Base-by-base conservation (phyloP, 352 stramenopile genomes). In the Globisporangium parvum region DNA sequence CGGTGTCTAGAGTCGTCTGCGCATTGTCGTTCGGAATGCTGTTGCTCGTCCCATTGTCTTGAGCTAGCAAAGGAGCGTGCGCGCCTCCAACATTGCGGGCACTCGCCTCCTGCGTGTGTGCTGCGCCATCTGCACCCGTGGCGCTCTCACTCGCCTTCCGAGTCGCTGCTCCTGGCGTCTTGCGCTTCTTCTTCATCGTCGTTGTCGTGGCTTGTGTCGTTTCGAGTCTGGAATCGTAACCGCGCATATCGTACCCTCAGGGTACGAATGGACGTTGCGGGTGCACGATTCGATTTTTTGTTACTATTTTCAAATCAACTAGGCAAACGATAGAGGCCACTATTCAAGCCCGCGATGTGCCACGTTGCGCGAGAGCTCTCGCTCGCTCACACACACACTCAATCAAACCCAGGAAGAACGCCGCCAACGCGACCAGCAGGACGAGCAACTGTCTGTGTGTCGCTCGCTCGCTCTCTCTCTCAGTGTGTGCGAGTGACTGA, bases 141-240 rank as follows among this genome's bases (percentile, higher is more conserved):
- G 9, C 3, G 10, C 18, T 12, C 9, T 1, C 39, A 35, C 23
- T 51, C 20, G 18, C 26, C 12, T 20, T 26, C 1, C 39, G 17
- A 17, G 23, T n/a, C 33, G 52, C 33, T 24, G 12, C 23, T 18
- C 40, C 23, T 35, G 47, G 48, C 8, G 39, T 31, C 21, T 56
- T 62, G 24, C 55, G 51, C 48, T 52, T 62, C 33, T 62, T 62
- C 41, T 57, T 62, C 17, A 39, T 52, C 55, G 55, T 61, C 39
- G n/a, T n/a, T 17, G 20, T 48, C 14, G 17, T 35, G 10, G n/a
- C 23, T 23, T 20, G 17, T 15, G 21, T 45, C 35, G 35, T 55
- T 37, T 55, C 35, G 5, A 5, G 12, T 11, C 28, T 10, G 14
- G 37, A n/a, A 17, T 18, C 0, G 28, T 51, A n/a, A n/a, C 46